Base-by-base conservation (phyloP, 176 grass and related monocot genomes). In the Microstegium vimineum region DNA sequence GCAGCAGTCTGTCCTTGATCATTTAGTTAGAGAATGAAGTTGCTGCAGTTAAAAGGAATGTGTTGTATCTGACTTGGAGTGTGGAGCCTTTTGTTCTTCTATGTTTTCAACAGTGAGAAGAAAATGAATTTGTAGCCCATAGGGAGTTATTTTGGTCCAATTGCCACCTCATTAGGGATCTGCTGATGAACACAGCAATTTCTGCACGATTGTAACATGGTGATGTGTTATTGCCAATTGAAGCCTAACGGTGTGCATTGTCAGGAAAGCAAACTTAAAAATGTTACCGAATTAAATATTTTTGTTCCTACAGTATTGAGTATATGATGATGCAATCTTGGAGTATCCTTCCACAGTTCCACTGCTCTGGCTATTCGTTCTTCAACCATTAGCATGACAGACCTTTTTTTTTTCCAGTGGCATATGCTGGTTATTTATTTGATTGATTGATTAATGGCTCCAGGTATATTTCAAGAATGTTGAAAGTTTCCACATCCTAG, bases 11-110 rank as follows among this genome's bases (percentile, higher is more conserved):
- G 34, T 12, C 46, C 28, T n/a, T 77, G n/a, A 62, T 62, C 31
- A 54, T 79, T 77, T 82, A 79, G 79, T 31, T 82, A 90, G 79
- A 57, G 36, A 78, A 68, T 56, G 64, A 64, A 73, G 79, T 52
- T 78, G 82, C 67, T 37, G 66, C 30, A 57, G 65, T 74, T n/a
- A n/a, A n/a, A n/a, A n/a, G n/a, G n/a, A n/a, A n/a, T n/a, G n/a
- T n/a, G n/a, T n/a, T n/a, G n/a, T n/a, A n/a, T n/a, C n/a, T n/a
- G n/a, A n/a, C n/a, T n/a, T 16, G 45, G 54, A 71, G 57, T 66
- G 69, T 28, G 10, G 3, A 56, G 30, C 31, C 49, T 77, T n/a
- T 37, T 54, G 61, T 46, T 84, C 60, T 69, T 20, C 11, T 59
- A 23, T 71, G 64, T 76, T 81, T 69, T n/a, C 47, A 51, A 51